Conservation (phyloP, 148 eudicot genomes). For the Rhododendron henanense region DNA sequence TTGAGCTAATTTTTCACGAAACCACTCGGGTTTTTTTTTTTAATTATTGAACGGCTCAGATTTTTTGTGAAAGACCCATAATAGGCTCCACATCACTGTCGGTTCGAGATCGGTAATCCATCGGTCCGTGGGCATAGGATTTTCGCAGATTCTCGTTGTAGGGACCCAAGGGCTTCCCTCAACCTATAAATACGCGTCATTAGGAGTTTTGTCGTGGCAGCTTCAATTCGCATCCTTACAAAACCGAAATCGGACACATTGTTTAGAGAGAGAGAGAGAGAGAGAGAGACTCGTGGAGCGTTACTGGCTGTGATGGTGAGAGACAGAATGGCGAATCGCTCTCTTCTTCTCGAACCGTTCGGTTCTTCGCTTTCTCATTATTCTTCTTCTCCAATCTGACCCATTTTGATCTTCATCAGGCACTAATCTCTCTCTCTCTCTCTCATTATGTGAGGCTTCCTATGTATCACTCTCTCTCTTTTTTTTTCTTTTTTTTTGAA, state of each 20-base stretch:
- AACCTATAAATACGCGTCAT: neutral
- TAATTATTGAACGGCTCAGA: too few relatives aligned
- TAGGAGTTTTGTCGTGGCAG: neutral
- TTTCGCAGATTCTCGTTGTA: neutral
- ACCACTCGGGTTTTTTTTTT: too few relatives aligned
- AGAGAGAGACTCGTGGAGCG: constrained; percentile 16
- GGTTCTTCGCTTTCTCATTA: neutral
- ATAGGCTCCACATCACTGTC: too few relatives aligned
- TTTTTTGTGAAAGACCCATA: too few relatives aligned
- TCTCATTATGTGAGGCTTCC: neutral
- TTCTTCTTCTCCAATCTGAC: neutral
- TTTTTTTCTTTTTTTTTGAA: too few relatives aligned
- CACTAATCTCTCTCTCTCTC: neutral
- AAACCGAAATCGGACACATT: neutral
- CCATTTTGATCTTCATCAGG: constrained; percentile 7
- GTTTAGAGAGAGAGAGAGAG: neutral
- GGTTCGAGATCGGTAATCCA: too few relatives aligned
- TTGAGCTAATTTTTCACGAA: too few relatives aligned
- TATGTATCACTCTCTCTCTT: neutral
- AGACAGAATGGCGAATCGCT: neutral
- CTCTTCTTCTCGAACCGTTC: neutral
- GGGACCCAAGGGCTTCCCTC: neutral
- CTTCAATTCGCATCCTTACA: neutral
- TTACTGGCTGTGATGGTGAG: constrained; percentile 21
- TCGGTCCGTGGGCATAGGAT: too few relatives aligned